Evolutionary conservation across 2,329 filamentous ascomycete species (phyloP).

Genomic region (Alternaria brassicicola): DNA sequence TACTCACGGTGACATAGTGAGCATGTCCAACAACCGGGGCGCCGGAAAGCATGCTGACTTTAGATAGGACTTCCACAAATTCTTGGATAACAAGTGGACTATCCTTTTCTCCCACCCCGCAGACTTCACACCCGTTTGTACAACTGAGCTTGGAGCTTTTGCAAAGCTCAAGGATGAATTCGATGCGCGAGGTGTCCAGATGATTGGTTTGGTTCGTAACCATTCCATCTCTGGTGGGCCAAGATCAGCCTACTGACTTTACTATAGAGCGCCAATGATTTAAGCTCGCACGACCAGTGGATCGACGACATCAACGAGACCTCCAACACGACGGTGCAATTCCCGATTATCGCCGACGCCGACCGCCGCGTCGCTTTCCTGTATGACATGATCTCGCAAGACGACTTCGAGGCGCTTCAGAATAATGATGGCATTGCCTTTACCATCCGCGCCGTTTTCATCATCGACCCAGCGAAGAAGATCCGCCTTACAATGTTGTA

Average conservation of each 20-base stretch:
- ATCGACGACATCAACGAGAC: conserved; percentile 73
- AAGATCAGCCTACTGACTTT: not conserved
- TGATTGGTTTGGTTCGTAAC: conserved; percentile 73
- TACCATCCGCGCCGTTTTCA: conserved; percentile 92
- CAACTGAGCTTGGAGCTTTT: conserved; percentile 92
- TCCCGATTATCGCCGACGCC: conserved; percentile 59
- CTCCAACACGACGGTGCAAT: conserved; percentile 52
- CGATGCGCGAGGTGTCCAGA: conserved; percentile 82
- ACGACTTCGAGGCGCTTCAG: conserved; percentile 63
- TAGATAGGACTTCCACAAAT: conserved; percentile 70
- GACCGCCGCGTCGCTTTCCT: conserved; percentile 56
- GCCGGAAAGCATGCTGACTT: not conserved
- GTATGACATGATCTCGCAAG: conserved; percentile 60
- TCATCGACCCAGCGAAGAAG: conserved; percentile 93
- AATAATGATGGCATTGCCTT: conserved; percentile 70
- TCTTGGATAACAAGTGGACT: conserved; percentile 78
- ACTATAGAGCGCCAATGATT: conserved; percentile 72
- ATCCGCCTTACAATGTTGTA: conserved; percentile 92
- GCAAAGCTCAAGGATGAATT: conserved; percentile 90
- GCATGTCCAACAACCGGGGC: conserved; percentile 50
- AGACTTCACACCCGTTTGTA: conserved; percentile 95
- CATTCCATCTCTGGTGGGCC: not conserved
- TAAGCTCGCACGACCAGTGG: conserved; percentile 84
- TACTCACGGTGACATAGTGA: conserved; percentile 70
- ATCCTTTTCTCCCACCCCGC: conserved; percentile 84